Percentiles rank a stretch among this genome's conserved stretches.
These are phyloP conservation scores for Mycena sp. DNA, from an alignment of 1,284 basidiomycete genomes.

Conservation along the genomic window DNA sequence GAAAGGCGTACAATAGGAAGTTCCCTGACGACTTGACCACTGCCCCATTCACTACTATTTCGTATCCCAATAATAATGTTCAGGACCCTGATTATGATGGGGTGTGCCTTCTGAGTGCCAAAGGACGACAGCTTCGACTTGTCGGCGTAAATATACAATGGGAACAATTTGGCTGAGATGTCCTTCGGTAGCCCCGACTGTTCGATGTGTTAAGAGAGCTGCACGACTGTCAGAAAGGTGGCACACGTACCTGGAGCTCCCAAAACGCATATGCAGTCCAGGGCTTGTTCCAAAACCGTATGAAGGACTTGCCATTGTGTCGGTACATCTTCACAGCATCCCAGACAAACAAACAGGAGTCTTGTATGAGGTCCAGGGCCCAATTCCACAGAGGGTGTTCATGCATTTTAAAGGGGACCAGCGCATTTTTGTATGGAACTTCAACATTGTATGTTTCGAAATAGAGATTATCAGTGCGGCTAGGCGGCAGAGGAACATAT, in stretches of 20 bases:
- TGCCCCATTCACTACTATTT: constrained; percentile 13
- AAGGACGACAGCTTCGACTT: constrained; percentile 29
- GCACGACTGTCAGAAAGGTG: background rate
- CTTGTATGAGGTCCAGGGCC: constrained; percentile 11
- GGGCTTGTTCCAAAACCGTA: constrained; percentile 18
- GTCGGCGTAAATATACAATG: constrained; percentile 18
- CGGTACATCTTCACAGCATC: constrained; percentile 14
- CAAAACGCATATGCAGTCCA: constrained; percentile 24
- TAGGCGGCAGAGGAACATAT: background rate
- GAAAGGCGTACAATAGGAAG: constrained; percentile 15
- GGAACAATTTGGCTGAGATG: background rate
- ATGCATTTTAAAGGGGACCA: constrained; percentile 6
- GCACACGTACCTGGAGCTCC: constrained; percentile 10
- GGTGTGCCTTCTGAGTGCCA: constrained; percentile 22
- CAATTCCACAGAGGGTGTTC: constrained; percentile 19
- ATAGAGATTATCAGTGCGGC: background rate
- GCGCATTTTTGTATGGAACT: background rate
- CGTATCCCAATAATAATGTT: constrained; percentile 11
- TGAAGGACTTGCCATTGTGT: background rate
- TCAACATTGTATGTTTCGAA: background rate
- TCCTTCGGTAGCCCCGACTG: background rate
- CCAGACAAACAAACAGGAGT: constrained; percentile 22
- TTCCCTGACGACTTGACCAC: constrained; percentile 23
- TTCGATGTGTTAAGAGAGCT: background rate
- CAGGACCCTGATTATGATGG: background rate